Conservation (phyloP, 176 grass and related monocot species). For the Lolium rigidum region DNA sequence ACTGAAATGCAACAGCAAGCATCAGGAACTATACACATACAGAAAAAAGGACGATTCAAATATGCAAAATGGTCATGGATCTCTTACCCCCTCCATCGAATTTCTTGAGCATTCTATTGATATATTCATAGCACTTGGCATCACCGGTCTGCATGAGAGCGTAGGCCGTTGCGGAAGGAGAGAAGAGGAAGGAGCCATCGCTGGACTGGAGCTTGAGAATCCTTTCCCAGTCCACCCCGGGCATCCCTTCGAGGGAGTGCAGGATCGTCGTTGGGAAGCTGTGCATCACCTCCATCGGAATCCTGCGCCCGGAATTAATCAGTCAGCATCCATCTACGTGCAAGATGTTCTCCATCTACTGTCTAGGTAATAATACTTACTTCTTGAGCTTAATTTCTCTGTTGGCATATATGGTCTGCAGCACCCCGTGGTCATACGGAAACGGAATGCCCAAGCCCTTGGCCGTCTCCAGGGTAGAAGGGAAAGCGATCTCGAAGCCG, state of each 20-base stretch:
- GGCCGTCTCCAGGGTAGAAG: slow-evolving; percentile 71
- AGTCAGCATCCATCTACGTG: too few relatives aligned
- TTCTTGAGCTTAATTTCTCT: slow-evolving; percentile 73
- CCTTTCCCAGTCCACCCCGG: slow-evolving; percentile 65
- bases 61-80: too few relatives aligned
- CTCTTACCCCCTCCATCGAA: slow-evolving; percentile 76
- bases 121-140: slow-evolving; percentile 73
- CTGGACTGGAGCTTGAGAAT: slow-evolving; percentile 66
- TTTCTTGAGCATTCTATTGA: slow-evolving; percentile 54
- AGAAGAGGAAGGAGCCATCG: slow-evolving; percentile 82
- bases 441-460: slow-evolving; percentile 53
- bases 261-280: slow-evolving; percentile 78
- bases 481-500: slow-evolving; percentile 91
- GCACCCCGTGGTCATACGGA: slow-evolving; percentile 54
- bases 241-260: slow-evolving; percentile 78
- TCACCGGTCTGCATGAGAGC: slow-evolving; percentile 75
- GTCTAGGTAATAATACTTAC: slow-evolving; percentile 34
- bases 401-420: slow-evolving; percentile 61
- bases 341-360: too few relatives aligned
- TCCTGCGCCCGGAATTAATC: slow-evolving; percentile 42
- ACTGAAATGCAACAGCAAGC: slow-evolving; percentile 42
- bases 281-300: slow-evolving; percentile 79
- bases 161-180: slow-evolving; percentile 81
- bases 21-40: too few relatives aligned
- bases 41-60: too few relatives aligned